Evolutionary conservation across 106 monocot species (phyloP).

Genomic region (Posidonia australis): DNA sequence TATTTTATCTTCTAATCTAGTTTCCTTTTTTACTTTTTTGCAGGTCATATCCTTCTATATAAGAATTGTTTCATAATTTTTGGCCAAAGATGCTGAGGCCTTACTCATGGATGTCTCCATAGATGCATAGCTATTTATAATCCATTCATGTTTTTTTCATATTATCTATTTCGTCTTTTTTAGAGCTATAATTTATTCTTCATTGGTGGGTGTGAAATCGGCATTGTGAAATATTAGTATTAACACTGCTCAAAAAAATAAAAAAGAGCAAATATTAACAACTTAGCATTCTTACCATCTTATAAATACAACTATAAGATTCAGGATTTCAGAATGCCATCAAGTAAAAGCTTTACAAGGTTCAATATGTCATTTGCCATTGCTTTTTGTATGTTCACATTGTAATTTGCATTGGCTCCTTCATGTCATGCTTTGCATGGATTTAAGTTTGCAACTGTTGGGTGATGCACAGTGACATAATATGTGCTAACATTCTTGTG

Average conservation of each 20-base stretch:
- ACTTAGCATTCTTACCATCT: no score
- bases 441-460: background rate
- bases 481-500: background rate
- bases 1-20: no score
- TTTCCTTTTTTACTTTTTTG: background rate
- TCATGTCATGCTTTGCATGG: background rate
- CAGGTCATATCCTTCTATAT: constrained; percentile 25
- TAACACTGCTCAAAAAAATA: no score
- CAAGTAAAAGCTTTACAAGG: background rate
- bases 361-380: background rate
- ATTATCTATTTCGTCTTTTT: background rate
- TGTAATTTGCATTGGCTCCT: background rate
- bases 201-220: background rate
- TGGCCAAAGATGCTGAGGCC: background rate
- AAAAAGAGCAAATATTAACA: no score
- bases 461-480: background rate
- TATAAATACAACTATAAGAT: no score
- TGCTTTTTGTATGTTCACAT: background rate
- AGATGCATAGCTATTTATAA: background rate
- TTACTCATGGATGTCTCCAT: no score
- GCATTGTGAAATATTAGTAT: background rate
- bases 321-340: no score
- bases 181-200: background rate
- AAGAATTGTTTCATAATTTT: background rate
- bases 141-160: background rate